Evolutionary conservation across 192 early-diverging fungal species (phyloP), one percentile per base, ranked within the genome.

Genomic region (Fimicolochytrium jonesii): DNA sequence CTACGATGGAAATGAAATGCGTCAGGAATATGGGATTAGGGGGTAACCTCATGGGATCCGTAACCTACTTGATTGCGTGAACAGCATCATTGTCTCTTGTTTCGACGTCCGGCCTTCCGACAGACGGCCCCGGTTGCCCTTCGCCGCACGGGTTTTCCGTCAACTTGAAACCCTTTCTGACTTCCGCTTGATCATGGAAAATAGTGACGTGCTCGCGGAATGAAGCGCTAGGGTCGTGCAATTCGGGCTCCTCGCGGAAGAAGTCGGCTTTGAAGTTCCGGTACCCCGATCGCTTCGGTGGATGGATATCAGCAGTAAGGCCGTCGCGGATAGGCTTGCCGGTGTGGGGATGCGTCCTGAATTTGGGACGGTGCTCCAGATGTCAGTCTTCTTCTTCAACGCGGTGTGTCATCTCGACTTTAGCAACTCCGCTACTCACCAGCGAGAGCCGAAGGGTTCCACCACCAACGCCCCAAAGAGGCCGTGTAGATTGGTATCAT

Each of bases 381-480:
- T n/a, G n/a, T n/a, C n/a, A n/a, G n/a, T n/a, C n/a, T n/a, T n/a
- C n/a, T n/a, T n/a, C n/a, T n/a, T n/a, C n/a, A n/a, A n/a, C n/a
- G n/a, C n/a, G n/a, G n/a, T n/a, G n/a, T n/a, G n/a, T n/a, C n/a
- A n/a, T n/a, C n/a, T n/a, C n/a, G n/a, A n/a, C n/a, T n/a, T n/a
- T n/a, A n/a, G n/a, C n/a, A n/a, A n/a, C n/a, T n/a, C n/a, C n/a
- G 37, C 37, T 17, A 17, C 37, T 39, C 37, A 39, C 56, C 56
- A 58, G 18, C 56, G 35, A 10, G 56, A 58, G 9, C 56, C 56
- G 23, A 43, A 58, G 28, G 56, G 56, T 23, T 58, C 56, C 20
- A 58, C 56, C 22, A 58, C 42, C 18, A 58, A 29, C 6, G 56
- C 56, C 37, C 56, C 56, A 23, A 58, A 58, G 6, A 58, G 37